Conservation (phyloP, 768 basidiomycete genomes). For the Rhodotorula diobovata region DNA sequence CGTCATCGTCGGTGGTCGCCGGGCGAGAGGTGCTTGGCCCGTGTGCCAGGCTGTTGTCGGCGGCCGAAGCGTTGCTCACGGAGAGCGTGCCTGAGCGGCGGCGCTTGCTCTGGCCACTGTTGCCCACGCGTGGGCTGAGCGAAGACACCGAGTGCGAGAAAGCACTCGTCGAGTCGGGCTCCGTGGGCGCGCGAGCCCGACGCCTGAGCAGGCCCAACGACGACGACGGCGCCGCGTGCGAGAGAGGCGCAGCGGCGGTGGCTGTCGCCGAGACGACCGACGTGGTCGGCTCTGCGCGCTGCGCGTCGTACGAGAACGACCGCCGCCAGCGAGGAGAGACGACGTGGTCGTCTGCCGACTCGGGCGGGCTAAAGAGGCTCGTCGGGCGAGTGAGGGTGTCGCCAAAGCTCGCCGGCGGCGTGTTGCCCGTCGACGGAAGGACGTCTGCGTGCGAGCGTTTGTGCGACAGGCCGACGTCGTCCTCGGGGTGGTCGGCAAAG, state of each 20-base stretch:
- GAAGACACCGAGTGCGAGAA: rapidly evolving
- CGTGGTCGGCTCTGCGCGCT: not conserved
- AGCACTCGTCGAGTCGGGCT: not conserved
- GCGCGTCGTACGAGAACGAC: constrained; percentile 1
- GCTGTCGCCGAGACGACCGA: not conserved
- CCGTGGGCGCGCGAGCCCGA: not conserved
- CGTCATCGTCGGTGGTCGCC: not conserved
- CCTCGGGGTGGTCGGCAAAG: not conserved
- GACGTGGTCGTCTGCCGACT: not conserved
- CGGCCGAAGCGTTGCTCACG: not conserved
- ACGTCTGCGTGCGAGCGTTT: not conserved
- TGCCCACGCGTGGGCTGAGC: not conserved
- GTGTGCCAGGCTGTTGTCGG: too few species aligned
- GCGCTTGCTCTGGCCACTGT: not conserved
- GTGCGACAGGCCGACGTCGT: not conserved
- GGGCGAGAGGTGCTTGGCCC: too few species aligned
- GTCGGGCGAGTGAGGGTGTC: not conserved
- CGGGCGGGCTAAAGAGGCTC: not conserved
- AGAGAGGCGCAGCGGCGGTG: too few species aligned
- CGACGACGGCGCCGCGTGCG: not conserved
- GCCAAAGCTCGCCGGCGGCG: not conserved
- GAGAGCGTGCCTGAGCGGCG: constrained; percentile 4
- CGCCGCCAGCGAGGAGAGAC: not conserved
- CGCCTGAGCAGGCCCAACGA: not conserved
- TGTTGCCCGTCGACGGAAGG: not conserved